Evolutionary conservation across 73 alveolate species (phyloP).

Genomic region (Paramecium caudatum): DNA sequence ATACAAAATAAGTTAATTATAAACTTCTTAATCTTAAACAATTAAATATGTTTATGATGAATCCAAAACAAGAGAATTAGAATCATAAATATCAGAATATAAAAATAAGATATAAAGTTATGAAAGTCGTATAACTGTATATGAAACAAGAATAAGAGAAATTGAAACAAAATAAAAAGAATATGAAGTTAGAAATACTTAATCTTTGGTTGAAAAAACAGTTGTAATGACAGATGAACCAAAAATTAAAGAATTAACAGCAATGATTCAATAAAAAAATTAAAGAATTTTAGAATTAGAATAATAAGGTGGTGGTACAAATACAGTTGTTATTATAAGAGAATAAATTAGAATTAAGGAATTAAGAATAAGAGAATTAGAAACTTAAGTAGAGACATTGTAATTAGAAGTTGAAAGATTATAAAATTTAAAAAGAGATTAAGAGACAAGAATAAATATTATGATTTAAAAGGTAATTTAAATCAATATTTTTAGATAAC

Average conservation of each 20-base stretch:
- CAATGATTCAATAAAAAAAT: conserved; percentile 1
- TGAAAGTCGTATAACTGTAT: conserved; percentile 4
- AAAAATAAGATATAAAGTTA: not conserved
- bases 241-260: conserved; percentile 45
- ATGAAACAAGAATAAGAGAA: conserved; percentile 29
- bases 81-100: not conserved
- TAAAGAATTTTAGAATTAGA: conserved; percentile 46
- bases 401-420: conserved; percentile 58
- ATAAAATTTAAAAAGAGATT: conserved; percentile 23
- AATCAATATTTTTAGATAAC: not conserved
- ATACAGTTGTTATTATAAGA: conserved; percentile 2
- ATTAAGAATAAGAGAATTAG: conserved; percentile 51
- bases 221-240: conserved; percentile 21
- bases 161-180: not conserved
- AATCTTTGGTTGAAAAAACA: conserved; percentile 28
- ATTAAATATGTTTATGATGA: not conserved
- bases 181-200: conserved; percentile 44
- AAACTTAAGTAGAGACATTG: conserved; percentile 17
- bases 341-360: conserved; percentile 24
- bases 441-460: conserved; percentile 2
- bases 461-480: not conserved
- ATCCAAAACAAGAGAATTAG: conserved; percentile 3
- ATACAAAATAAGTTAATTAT: not conserved
- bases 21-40: not conserved
- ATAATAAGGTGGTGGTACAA: not conserved